phyloP scores from a whole-genome alignment of 2,329 filamentous ascomycete species.

The Geosmithia morbida region DNA sequence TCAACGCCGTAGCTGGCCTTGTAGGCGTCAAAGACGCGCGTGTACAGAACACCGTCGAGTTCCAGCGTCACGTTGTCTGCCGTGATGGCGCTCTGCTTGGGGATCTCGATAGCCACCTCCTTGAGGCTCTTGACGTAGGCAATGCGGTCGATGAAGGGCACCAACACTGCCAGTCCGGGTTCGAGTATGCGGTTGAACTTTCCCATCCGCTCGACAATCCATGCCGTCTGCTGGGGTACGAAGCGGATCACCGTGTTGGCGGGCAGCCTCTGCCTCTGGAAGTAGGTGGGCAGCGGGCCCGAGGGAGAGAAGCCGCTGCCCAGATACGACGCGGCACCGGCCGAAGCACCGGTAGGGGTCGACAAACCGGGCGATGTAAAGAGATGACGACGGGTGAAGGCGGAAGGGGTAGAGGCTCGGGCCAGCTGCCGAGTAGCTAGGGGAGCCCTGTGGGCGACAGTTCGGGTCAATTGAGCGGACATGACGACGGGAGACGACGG shows the following conservation, averaged over 20 bases:
- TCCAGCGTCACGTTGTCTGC: slow-evolving; percentile 97
- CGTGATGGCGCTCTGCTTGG: slow-evolving; percentile 93
- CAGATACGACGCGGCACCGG: neutral
- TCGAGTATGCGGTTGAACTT: slow-evolving; percentile 90
- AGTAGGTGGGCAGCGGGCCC: slow-evolving; percentile 52
- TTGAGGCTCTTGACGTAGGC: slow-evolving; percentile 97
- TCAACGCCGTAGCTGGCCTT: slow-evolving; percentile 93
- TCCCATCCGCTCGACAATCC: slow-evolving; percentile 99
- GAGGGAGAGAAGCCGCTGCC: slow-evolving; percentile 1
- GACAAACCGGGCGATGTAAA: neutral
- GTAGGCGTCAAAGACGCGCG: slow-evolving; percentile 92
- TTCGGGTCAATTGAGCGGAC: slow-evolving; percentile 3
- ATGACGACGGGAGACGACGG: neutral
- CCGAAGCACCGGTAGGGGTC: neutral
- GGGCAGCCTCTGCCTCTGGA: slow-evolving; percentile 60
- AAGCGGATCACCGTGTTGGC: slow-evolving; percentile 93
- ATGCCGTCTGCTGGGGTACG: slow-evolving; percentile 98
- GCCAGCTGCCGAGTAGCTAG: neutral
- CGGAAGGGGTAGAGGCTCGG: neutral
- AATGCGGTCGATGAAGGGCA: slow-evolving; percentile 88
- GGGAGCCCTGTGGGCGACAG: slow-evolving; percentile 1
- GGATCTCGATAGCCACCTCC: slow-evolving; percentile 91
- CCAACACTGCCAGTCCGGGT: slow-evolving; percentile 76
- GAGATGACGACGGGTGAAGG: neutral
- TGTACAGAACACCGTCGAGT: slow-evolving; percentile 90